A percentile compares a stretch with the other conserved stretches of the same genome.
These are phyloP conservation scores for Cytospora piceae DNA, from an alignment of 2,329 filamentous ascomycete species.

Conservation along the genomic window DNA sequence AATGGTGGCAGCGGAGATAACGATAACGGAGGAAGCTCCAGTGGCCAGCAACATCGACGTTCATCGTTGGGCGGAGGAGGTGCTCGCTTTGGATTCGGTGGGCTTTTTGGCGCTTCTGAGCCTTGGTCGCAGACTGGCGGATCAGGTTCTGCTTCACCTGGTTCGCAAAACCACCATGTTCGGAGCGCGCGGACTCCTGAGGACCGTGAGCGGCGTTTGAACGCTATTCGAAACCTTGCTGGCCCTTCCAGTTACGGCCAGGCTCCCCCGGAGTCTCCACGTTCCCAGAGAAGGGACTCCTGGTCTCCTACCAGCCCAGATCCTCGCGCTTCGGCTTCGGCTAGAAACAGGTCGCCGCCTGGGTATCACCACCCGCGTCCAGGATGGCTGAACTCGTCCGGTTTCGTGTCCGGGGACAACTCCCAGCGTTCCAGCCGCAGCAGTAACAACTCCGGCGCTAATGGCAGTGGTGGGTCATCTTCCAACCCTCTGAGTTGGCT, in stretches of 20 bases:
- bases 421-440: constrained; percentile 14
- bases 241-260: constrained; percentile 20
- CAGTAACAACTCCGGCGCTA: constrained; percentile 14
- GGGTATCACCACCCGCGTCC: constrained; percentile 5
- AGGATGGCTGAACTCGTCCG: constrained; percentile 19
- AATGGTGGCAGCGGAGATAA: constrained; percentile 6
- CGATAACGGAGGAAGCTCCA: constrained; percentile 1
- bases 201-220: constrained; percentile 33
- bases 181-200: constrained; percentile 26
- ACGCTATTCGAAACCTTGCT: constrained; percentile 34
- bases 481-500: constrained; percentile 34
- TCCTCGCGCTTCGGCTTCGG: constrained; percentile 19
- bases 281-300: constrained; percentile 25
- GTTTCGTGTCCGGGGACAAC: constrained; percentile 3
- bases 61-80: neutral
- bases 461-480: constrained; percentile 19
- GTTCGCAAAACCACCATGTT: constrained; percentile 13
- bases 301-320: constrained; percentile 28
- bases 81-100: neutral
- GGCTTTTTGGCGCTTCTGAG: constrained; percentile 3
- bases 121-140: constrained; percentile 1
- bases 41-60: constrained; percentile 6
- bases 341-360: constrained; percentile 27
- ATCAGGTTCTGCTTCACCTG: constrained; percentile 6
- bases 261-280: constrained; percentile 4